Evolutionary conservation across 2,329 filamentous ascomycete genomes (phyloP), one percentile per base, ranked within the genome.

Genomic region (Claviceps maximensis): DNA sequence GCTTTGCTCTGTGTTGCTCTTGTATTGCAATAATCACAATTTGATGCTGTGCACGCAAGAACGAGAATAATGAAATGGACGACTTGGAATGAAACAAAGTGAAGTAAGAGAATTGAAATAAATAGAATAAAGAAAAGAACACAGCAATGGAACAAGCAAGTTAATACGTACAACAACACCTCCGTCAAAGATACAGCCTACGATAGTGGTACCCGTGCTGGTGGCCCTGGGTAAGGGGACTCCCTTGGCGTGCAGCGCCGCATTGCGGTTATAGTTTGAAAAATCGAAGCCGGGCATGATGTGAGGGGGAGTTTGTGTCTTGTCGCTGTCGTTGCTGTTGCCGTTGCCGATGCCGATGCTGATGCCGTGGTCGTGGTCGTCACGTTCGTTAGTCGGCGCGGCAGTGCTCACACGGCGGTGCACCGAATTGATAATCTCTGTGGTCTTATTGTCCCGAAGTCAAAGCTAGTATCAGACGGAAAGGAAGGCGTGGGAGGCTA

Each of bases 251-350:
- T 97, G 91, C 62, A 98, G 83, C 59, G 91, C 91, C 69, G 86
- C 83, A 82, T 98, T 98, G 77, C 93, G 89, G 81, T 95, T 95
- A 82, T 97, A 93, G 80, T 98, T 98, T 71, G 89, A 94, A 80
- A 98, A 98, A 76, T 97, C 90, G 80, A 96, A 95, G 75, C 90
- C 90, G 64, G 87, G 84, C 93, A 98, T 98, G 64, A 66, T 84
- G 73, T 48, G 27, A 36, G 42, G 25, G 48, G 19, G 49, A 29
- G 44, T 8, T 47, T 25, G 47, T 52, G 50, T 51, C 59, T 27
- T 13, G 47, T 47, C 27, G 27, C 42, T 23, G 50, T 52, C 51
- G 53, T 60, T 49, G 52, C 25, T 40, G 49, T 27, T 13, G 36
- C 36, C 29, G 29, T 17, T 38, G 36, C 27, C 8, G n/a, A n/a